A percentile compares a stretch with the other conserved stretches of the same genome.
Conservation (phyloP, 1,284 basidiomycete genomes). For the Cryptococcus hybrid region DNA sequence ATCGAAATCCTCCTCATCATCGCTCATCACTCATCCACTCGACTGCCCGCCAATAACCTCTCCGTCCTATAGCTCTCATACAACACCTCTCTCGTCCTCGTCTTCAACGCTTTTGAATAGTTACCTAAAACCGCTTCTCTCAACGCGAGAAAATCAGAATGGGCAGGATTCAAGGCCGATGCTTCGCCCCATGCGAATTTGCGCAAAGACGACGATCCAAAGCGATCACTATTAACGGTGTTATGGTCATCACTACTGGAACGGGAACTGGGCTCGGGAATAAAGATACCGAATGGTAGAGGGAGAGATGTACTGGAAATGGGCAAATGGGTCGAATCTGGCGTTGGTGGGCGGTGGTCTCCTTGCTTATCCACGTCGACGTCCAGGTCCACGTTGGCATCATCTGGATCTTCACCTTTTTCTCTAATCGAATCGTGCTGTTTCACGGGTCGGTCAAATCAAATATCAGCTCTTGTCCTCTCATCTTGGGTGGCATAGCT, state of each 20-base stretch:
- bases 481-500: neutral
- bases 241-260: too few species aligned
- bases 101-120: slow-evolving; percentile 27
- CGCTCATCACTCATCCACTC: too few species aligned
- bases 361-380: slow-evolving; percentile 1
- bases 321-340: neutral
- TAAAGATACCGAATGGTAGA: slow-evolving; percentile 11
- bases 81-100: slow-evolving; percentile 37
- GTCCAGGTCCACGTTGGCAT: too few species aligned
- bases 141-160: slow-evolving; percentile 31
- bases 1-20: too few species aligned
- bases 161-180: slow-evolving; percentile 24
- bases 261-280: neutral
- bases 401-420: neutral
- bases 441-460: too few species aligned
- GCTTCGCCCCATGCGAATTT: slow-evolving; percentile 40
- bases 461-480: too few species aligned
- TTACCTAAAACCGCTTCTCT: slow-evolving; percentile 28
- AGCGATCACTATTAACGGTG: neutral
- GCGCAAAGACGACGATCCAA: slow-evolving; percentile 14
- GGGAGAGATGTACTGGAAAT: neutral
- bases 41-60: slow-evolving; percentile 17
- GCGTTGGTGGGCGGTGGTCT: slow-evolving; percentile 1
- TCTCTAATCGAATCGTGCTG: neutral
- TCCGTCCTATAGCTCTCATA: slow-evolving; percentile 47